A percentile compares a stretch with the other conserved stretches of the same genome.
Evolutionary conservation across 805 yeast species (phyloP).

Genomic region (Sugiyamaella chiloensis): DNA sequence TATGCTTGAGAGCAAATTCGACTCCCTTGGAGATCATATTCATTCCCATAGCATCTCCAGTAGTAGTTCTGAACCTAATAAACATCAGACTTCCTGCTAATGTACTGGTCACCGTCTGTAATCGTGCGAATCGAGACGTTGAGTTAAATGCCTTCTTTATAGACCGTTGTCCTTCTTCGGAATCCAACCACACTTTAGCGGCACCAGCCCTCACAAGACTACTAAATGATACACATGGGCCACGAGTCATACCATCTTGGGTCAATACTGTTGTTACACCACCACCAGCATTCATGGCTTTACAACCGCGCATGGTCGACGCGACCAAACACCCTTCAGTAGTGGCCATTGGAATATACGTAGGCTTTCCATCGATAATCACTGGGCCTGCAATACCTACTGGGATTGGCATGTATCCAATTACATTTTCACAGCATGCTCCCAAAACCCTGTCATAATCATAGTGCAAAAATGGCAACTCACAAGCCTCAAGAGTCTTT

Average conservation of each 20-base stretch:
- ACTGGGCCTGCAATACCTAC: constrained; percentile 98
- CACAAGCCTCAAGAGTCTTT: constrained; percentile 66
- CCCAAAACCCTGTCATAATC: constrained; percentile 97
- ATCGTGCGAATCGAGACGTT: constrained; percentile 94
- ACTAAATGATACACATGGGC: constrained; percentile 94
- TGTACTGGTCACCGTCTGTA: constrained; percentile 87
- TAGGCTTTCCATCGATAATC: constrained; percentile 81
- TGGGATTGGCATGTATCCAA: constrained; percentile 95
- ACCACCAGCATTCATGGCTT: constrained; percentile 95
- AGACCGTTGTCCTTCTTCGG: constrained; percentile 82
- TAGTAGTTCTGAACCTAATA: constrained; percentile 94
- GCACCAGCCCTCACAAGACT: constrained; percentile 84
- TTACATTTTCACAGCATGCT: constrained; percentile 98
- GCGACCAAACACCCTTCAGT: constrained; percentile 99
- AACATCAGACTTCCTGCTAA: constrained; percentile 88
- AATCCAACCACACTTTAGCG: constrained; percentile 92
- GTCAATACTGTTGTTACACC: constrained; percentile 91
- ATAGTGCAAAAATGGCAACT: constrained; percentile 76
- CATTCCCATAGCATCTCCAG: constrained; percentile 99
- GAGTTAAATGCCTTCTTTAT: constrained; percentile 91
- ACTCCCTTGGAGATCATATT: constrained; percentile 99
- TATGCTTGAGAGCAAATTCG: constrained; percentile 75
- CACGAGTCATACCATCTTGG: constrained; percentile 98
- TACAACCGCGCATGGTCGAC: constrained; percentile 98
- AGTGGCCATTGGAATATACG: constrained; percentile 97